Percentiles rank a stretch among this genome's conserved stretches.
phyloP scores from a whole-genome alignment of 1,284 basidiomycete genomes.

The Termitomyces sp. region DNA sequence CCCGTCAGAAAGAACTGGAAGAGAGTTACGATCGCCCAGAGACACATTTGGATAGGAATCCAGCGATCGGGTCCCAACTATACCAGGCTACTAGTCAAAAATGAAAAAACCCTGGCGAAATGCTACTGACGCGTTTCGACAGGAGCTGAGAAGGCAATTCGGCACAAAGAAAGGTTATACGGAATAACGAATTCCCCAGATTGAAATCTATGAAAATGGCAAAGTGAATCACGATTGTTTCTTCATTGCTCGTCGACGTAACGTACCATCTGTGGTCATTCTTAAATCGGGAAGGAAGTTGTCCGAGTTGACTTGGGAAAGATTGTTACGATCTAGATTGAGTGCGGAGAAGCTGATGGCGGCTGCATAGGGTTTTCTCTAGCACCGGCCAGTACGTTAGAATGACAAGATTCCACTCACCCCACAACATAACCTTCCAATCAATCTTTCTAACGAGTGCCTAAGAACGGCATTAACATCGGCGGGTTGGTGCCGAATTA shows the following conservation, averaged over 20 bases:
- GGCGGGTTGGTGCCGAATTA: background rate
- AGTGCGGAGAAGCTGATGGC: slow-evolving; percentile 57
- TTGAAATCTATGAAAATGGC: slow-evolving; percentile 47
- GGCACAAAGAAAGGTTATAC: slow-evolving; percentile 53
- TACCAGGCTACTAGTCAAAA: background rate
- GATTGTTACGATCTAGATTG: slow-evolving; percentile 53
- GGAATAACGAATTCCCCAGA: slow-evolving; percentile 55
- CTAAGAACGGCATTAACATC: slow-evolving; percentile 23
- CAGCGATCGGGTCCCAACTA: slow-evolving; percentile 63
- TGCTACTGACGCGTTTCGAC: slow-evolving; percentile 50
- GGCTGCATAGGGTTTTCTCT: slow-evolving; percentile 23
- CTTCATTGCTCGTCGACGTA: background rate
- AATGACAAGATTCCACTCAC: slow-evolving; percentile 10
- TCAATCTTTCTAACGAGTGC: slow-evolving; percentile 57
- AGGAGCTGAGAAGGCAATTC: slow-evolving; percentile 71
- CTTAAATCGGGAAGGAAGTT: slow-evolving; percentile 60
- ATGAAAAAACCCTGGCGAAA: background rate
- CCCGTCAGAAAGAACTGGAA: slow-evolving; percentile 61
- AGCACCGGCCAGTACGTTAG: background rate
- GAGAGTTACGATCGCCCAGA: slow-evolving; percentile 34
- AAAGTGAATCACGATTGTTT: background rate
- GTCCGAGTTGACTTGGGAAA: slow-evolving; percentile 62
- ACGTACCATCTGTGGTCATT: slow-evolving; percentile 49
- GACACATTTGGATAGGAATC: slow-evolving; percentile 53
- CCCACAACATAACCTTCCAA: slow-evolving; percentile 60